Base-by-base conservation (phyloP, 2,329 filamentous ascomycete species). In the Iodosphaeria phyllophila region DNA sequence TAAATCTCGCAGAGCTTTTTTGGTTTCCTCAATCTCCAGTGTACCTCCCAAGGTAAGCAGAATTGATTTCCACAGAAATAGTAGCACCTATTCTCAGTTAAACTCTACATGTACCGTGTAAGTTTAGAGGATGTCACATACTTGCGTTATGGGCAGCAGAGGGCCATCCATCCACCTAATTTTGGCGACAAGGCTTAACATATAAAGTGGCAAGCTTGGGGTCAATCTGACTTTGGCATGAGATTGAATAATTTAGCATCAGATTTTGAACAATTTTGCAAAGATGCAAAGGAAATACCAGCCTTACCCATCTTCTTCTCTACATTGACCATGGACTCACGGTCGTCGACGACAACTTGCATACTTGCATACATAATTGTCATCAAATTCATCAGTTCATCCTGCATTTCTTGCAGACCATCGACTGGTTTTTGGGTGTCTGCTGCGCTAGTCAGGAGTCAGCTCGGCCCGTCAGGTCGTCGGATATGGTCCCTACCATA, bases 41-140 rank as follows among this genome's bases (percentile, higher is more conserved):
- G 71, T 72, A 20, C 82, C 79, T 14, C 89, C 89, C 44, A 95
- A 89, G 1, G 77, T 64, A 3, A 95, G 63, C 10, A 95, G 56
- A 6, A 92, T 67, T 1, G 79, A 74, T 52, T 98, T 98, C 86
- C 89, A 95, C 24, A 91, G 67, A 2, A 95, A 56, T 6, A 93
- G 56, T 27, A 92, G 70, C 20, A 89, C 66, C 62, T 76, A 26
- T 13, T 11, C 4, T 10, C 14, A 3, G 15, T 18, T 18, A 11
- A 13, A 16, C 15, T 18, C 13, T 20, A 4, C 12, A 28, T 23
- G 12, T 22, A 16, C 9, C 6, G 3, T 8, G n/a, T 4, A 11
- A 23, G 15, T 15, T 9, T 5, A 13, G 5, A 5, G 4, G 5
- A 8, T 3, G 24, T 11, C 33, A 43, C 35, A 50, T 58, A 76